Base-by-base conservation (phyloP, 2,329 filamentous ascomycete genomes). In the Trematosphaeria pertusa region DNA sequence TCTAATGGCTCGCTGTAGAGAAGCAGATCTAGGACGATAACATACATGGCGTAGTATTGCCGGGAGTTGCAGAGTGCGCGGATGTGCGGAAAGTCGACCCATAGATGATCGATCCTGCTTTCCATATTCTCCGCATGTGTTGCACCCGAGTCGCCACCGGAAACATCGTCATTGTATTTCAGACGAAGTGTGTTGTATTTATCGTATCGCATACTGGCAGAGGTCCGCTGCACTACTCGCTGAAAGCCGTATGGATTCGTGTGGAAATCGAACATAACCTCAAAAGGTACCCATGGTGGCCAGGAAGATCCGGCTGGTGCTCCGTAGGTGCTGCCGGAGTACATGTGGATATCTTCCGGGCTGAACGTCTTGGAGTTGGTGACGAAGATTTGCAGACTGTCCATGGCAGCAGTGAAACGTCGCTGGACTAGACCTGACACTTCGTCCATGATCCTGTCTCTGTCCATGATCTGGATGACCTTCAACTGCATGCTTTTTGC, bases 401-500 rank as follows among this genome's bases (percentile, higher is more conserved):
- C 94, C 88, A 97, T 97, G 58, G 91, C 90, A 53, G 97, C 86
- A 20, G 92, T 84, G 75, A 97, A 97, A 6, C 94, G 88, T 28
- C 92, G 88, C 69, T 99, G 95, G 1, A 99, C 93, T 35, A 99
- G 81, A 43, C 94, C 95, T 64, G 91, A 96, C 62, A 99, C 91
- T 59, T 89, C 87, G 69, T 99, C 94, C 37, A 86, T 92, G 46
- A 97, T 84, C 50, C 94, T 84, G 62, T 91, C 87, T 73, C 96
- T 97, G 74, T 99, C 94, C 88, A 97, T 96, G 62, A 99, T 93
- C 57, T 97, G 93, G 15, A 99, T 84, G 9, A 99, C 89, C 75
- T 97, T 97, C 46, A 97, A 83, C 71, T 97, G 92, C 91, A 99
- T 99, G 42, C 92, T 91, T 73, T 97, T 97, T 20, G 92, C 91